phyloP scores from a whole-genome alignment of 2,329 filamentous ascomycete genomes.

The Arachnomyces sp. region DNA sequence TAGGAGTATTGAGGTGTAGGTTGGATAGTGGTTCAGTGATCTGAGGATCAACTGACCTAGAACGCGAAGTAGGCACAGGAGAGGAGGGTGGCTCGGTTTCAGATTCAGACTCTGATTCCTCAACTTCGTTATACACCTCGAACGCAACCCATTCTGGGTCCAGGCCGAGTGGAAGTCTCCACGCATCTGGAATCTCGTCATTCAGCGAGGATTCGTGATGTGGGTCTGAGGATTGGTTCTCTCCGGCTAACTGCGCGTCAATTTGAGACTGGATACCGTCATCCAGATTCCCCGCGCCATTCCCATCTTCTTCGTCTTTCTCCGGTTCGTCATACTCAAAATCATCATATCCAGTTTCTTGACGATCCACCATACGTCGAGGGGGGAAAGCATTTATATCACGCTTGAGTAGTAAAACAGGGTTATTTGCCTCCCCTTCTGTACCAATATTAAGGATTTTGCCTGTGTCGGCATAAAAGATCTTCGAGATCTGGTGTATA shows the following conservation, averaged over 20 bases:
- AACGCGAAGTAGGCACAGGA: conserved; percentile 12
- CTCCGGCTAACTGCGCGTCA: conserved; percentile 29
- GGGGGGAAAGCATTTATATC: conserved; percentile 59
- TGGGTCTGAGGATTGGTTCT: conserved; percentile 5
- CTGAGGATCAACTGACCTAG: conserved; percentile 33
- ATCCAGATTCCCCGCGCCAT: conserved; percentile 15
- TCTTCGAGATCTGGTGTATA: conserved; percentile 72
- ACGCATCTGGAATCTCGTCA: conserved; percentile 34
- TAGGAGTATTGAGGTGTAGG: conserved; percentile 33
- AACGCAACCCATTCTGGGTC: conserved; percentile 89
- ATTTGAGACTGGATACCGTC: conserved; percentile 36
- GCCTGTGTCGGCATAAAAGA: conserved; percentile 88
- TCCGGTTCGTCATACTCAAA: conserved; percentile 20
- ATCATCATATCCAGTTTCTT: conserved; percentile 30
- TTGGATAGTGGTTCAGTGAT: conserved; percentile 39
- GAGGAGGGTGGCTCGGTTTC: conserved; percentile 24
- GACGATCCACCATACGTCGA: conserved; percentile 48
- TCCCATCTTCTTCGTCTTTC: conserved; percentile 24
- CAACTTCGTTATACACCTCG: conserved; percentile 67
- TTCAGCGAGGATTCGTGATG: conserved; percentile 6
- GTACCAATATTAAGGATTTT: conserved; percentile 77
- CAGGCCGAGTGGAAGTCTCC: conserved; percentile 63
- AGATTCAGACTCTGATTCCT: conserved; percentile 49
- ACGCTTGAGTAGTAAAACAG: conserved; percentile 66
- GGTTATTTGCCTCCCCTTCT: conserved; percentile 62